Percentiles rank a stretch among this genome's conserved stretches.
Conservation (phyloP, 2,329 filamentous ascomycete species). For the Verticillium longisporum region DNA sequence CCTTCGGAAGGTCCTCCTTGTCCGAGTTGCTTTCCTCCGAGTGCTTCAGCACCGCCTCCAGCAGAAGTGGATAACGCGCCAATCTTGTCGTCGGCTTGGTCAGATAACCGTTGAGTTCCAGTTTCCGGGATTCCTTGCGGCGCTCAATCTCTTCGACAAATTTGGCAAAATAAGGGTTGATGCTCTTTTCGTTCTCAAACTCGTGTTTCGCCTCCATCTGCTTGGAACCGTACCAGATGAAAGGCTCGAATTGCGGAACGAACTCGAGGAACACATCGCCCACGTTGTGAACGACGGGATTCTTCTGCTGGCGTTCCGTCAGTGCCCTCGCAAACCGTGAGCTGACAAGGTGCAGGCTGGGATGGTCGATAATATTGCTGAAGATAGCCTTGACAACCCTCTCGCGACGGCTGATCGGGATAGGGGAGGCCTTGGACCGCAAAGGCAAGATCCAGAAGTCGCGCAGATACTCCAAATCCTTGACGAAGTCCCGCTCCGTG, state of each 20-base stretch:
- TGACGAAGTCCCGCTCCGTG: constrained; percentile 97
- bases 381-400: constrained; percentile 93
- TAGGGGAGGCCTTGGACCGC: constrained; percentile 74
- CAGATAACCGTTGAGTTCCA: constrained; percentile 94
- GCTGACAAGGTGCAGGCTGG: constrained; percentile 81
- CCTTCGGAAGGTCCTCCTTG: constrained; percentile 86
- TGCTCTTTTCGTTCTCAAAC: constrained; percentile 90
- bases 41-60: constrained; percentile 88
- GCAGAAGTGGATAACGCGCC: constrained; percentile 83
- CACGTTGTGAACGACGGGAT: constrained; percentile 79
- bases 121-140: constrained; percentile 90
- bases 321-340: constrained; percentile 81
- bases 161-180: constrained; percentile 76
- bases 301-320: constrained; percentile 84
- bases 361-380: constrained; percentile 82
- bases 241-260: constrained; percentile 88
- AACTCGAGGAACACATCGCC: constrained; percentile 93
- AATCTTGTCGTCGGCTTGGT: constrained; percentile 96
- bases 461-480: constrained; percentile 92
- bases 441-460: constrained; percentile 98
- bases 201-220: constrained; percentile 96
- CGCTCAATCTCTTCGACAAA: constrained; percentile 97
- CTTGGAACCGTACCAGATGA: constrained; percentile 92
- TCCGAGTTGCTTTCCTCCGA: constrained; percentile 86
- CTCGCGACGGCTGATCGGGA: constrained; percentile 80